Base-by-base conservation (phyloP, 805 yeast species). In the Wickerhamomyces queroliae region DNA sequence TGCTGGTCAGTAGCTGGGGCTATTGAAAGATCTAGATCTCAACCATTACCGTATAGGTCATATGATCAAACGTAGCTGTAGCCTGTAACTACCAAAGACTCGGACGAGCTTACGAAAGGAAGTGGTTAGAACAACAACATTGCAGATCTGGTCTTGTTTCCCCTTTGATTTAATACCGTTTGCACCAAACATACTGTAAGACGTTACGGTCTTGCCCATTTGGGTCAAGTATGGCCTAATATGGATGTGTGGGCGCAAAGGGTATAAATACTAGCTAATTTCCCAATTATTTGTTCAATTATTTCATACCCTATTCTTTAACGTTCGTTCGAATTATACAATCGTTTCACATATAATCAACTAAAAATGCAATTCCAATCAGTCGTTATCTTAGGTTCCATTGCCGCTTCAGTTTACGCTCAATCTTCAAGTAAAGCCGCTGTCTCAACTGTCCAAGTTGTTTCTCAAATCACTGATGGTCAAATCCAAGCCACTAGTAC, bases 401-500 rank as follows among this genome's bases (percentile, higher is more conserved):
- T 68, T 22, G 49, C 69, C 53, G 35, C 44, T 20, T 36, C 51
- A 18, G 43, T 42, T n/a, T 39, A 59, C 45, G 53, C 53, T 24
- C 27, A 38, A 30, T 35, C 44, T 22, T 29, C 26, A 21, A 18
- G 48, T 30, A 16, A 25, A 20, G 55, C 58, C 31, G 50, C 56
- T 15, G 61, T 58, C 25, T 28, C 31, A 28, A 63, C 72, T 51
- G 46, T 42, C 33, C 40, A 29, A 32, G 37, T 37, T 34, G 64
- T 77, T 37, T 64, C 77, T 46, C 78, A 71, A 57, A 72, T 73
- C 40, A 64, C 66, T 48, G 77, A 70, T 46, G 80, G 80, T 49
- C 80, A 75, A 59, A 62, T 72, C 49, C 78, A 74, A 59, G 63
- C 70, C 28, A 66, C 69, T 42, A 66, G 44, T 21, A 15, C 51